phyloP scores from a whole-genome alignment of 768 basidiomycete species.

The Lepiota venenata region DNA sequence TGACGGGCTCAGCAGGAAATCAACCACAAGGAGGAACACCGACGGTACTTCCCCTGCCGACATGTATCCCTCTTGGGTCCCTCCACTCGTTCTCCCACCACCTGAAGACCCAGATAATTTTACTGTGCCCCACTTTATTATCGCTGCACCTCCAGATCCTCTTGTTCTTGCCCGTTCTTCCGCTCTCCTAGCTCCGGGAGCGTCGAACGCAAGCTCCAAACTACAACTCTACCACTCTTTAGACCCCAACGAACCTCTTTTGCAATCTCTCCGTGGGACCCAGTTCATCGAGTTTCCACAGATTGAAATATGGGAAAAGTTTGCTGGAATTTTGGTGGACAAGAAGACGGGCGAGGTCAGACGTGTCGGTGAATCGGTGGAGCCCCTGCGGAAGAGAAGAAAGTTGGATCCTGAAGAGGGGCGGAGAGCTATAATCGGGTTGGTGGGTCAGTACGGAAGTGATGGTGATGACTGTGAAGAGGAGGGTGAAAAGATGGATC shows the following conservation, averaged over 20 bases:
- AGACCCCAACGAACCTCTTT: conserved; percentile 46
- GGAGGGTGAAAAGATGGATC: conserved; percentile 23
- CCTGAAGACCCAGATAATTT: conserved; percentile 56
- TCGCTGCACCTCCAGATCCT: conserved; percentile 43
- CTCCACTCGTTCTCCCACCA: conserved; percentile 47
- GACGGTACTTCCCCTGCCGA: conserved; percentile 6
- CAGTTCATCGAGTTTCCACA: conserved; percentile 84
- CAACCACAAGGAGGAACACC: background rate
- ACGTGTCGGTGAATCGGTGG: conserved; percentile 29
- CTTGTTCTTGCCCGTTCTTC: conserved; percentile 13
- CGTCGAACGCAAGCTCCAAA: conserved; percentile 15
- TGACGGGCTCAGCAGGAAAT: conserved; percentile 45
- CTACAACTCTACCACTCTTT: conserved; percentile 53
- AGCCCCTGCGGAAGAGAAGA: conserved; percentile 48
- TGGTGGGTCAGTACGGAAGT: conserved; percentile 44
- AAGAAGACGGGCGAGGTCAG: conserved; percentile 34
- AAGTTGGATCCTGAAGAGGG: conserved; percentile 51
- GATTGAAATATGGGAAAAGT: conserved; percentile 75
- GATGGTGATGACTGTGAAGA: conserved; percentile 32
- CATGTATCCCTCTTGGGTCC: conserved; percentile 52
- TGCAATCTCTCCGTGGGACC: conserved; percentile 48
- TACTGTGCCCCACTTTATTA: conserved; percentile 55
- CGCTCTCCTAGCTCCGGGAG: background rate
- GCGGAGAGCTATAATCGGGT: conserved; percentile 48
- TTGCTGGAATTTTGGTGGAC: conserved; percentile 59